phyloP scores from a whole-genome alignment of 257 asterid species.

The Ophiorrhiza pumila region DNA sequence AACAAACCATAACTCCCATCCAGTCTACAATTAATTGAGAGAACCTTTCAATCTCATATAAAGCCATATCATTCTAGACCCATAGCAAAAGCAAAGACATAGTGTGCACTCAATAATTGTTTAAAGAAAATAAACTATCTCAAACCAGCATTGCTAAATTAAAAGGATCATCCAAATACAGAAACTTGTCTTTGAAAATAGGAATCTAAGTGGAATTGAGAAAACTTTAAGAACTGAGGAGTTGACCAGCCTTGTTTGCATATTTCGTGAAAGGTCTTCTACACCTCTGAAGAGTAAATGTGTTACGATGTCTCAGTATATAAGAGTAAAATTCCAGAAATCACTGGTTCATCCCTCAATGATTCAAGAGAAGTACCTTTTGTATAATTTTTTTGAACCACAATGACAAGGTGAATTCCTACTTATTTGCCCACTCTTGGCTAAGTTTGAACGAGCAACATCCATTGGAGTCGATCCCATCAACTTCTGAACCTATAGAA shows the following conservation, averaged over 20 bases:
- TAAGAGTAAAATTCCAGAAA: neutral
- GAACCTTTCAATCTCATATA: neutral
- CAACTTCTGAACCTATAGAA: constrained; percentile 71
- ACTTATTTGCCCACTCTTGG: constrained; percentile 79
- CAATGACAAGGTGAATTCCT: constrained; percentile 88
- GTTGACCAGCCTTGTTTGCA: neutral
- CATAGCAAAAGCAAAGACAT: neutral
- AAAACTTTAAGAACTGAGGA: neutral
- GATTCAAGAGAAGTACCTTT: constrained; percentile 48
- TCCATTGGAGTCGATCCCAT: constrained; percentile 88
- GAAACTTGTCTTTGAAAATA: neutral
- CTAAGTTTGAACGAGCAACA: constrained; percentile 72
- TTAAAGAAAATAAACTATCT: neutral
- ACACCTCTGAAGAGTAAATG: neutral
- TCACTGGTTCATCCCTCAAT: constrained; percentile 4
- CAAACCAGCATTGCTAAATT: neutral
- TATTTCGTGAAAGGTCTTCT: no score
- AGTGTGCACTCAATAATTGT: neutral
- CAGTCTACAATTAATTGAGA: neutral
- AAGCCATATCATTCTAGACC: neutral
- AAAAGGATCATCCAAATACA: neutral
- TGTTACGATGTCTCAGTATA: neutral
- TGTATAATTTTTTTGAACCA: constrained; percentile 86
- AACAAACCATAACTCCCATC: neutral
- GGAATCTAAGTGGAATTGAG: neutral